phyloP scores from a whole-genome alignment of 768 basidiomycete genomes.

The Chalciporus sphaerocephalus region DNA sequence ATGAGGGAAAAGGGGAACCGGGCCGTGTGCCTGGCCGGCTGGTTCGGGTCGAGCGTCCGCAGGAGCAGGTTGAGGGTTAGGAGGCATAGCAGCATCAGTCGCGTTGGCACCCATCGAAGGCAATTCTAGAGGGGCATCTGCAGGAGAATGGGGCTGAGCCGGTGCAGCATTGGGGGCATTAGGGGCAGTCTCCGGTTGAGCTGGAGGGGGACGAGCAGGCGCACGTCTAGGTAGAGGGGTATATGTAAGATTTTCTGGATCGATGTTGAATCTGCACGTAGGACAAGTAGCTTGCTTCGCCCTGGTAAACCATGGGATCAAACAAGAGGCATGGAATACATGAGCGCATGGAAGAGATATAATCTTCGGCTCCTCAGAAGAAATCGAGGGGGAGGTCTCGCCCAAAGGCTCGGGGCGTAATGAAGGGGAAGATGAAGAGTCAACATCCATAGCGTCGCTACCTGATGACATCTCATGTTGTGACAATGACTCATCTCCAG shows the following conservation, averaged over 20 bases:
- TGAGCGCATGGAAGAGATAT: conserved; percentile 77
- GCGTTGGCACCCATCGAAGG: not conserved
- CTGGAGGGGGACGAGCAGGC: conserved; percentile 13
- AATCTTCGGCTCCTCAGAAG: conserved; percentile 39
- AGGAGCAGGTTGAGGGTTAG: not conserved
- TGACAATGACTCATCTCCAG: conserved; percentile 7
- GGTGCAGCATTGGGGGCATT: conserved; percentile 15
- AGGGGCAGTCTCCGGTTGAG: conserved; percentile 12
- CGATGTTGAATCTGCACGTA: conserved; percentile 78
- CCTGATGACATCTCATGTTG: conserved; percentile 5
- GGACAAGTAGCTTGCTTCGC: conserved; percentile 79
- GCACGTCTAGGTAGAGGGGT: conserved; percentile 18
- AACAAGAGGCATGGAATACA: conserved; percentile 74
- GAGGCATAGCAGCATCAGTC: not conserved
- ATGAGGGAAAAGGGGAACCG: not conserved
- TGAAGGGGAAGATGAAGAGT: conserved; percentile 10
- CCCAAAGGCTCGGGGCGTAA: conserved; percentile 9
- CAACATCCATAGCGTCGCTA: conserved; percentile 17
- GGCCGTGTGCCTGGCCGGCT: not conserved
- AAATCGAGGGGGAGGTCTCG: conserved; percentile 2
- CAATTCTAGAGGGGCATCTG: conserved; percentile 6
- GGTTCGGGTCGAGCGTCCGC: conserved; percentile 3
- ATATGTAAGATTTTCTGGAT: conserved; percentile 70
- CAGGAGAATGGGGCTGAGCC: conserved; percentile 3
- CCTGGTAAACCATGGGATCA: conserved; percentile 79